Conservation (phyloP, 1,284 basidiomycete genomes). For the Malassezia dermatis region DNA sequence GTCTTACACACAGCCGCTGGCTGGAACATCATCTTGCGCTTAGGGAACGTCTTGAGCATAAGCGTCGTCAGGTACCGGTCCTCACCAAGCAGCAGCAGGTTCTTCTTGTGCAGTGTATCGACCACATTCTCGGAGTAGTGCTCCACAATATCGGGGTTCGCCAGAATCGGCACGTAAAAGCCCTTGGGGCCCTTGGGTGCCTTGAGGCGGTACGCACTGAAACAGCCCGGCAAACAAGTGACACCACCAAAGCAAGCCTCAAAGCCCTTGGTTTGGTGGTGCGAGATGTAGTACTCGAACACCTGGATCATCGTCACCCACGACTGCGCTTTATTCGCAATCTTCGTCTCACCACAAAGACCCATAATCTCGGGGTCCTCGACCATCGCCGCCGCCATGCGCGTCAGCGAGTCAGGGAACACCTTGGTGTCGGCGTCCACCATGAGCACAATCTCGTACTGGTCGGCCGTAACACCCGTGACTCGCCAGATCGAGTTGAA, state of each 20-base stretch:
- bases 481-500: slow-evolving; percentile 52
- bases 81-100: slow-evolving; percentile 51
- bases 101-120: slow-evolving; percentile 52
- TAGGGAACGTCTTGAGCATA: slow-evolving; percentile 52
- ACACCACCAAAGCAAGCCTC: slow-evolving; percentile 51
- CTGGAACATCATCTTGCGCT: slow-evolving; percentile 51
- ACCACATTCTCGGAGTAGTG: slow-evolving; percentile 52
- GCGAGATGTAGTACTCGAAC: slow-evolving; percentile 99
- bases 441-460: slow-evolving; percentile 50
- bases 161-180: slow-evolving; percentile 51
- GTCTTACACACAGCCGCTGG: slow-evolving; percentile 52
- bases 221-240: slow-evolving; percentile 51
- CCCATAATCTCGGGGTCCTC: slow-evolving; percentile 52
- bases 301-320: slow-evolving; percentile 53
- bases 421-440: slow-evolving; percentile 52
- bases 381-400: slow-evolving; percentile 52
- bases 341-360: slow-evolving; percentile 52
- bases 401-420: slow-evolving; percentile 50
- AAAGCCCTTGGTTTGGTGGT: slow-evolving; percentile 66
- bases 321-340: slow-evolving; percentile 51
- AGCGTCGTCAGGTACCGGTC: slow-evolving; percentile 52
- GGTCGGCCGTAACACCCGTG: slow-evolving; percentile 50
- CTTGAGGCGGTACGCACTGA: slow-evolving; percentile 52
- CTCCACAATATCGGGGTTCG: slow-evolving; percentile 51
- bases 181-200: slow-evolving; percentile 51